Percentiles rank a stretch among this genome's conserved stretches.
These are phyloP conservation scores for Eustoma russellianum DNA, from an alignment of 257 asterid species.

Conservation along the genomic window DNA sequence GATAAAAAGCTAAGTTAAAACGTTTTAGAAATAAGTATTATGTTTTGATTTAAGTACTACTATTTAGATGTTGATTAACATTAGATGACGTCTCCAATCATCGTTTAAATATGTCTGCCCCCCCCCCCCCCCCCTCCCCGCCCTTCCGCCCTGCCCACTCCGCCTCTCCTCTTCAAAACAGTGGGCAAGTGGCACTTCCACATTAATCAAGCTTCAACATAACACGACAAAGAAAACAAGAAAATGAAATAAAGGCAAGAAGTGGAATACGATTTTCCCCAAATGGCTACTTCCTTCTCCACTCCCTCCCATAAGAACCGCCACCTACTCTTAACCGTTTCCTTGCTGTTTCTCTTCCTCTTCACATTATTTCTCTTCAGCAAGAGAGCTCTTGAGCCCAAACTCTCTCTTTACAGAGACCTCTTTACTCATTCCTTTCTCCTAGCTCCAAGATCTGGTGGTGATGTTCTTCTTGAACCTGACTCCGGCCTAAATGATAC, in stretches of 20 bases:
- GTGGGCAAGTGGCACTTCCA: too few species aligned
- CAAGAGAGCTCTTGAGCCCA: conserved; percentile 36
- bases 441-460: conserved; percentile 29
- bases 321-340: conserved; percentile 21
- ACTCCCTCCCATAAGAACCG: conserved; percentile 22
- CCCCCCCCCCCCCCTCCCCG: too few species aligned
- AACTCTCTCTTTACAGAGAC: conserved; percentile 27
- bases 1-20: too few species aligned
- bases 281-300: conserved; percentile 33
- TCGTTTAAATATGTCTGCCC: too few species aligned
- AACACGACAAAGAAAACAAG: not conserved
- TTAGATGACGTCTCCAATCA: too few species aligned
- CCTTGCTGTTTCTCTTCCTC: conserved; percentile 29
- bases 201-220: too few species aligned
- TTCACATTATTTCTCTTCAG: conserved; percentile 36
- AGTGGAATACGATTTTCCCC: conserved; percentile 17
- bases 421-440: conserved; percentile 16
- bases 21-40: too few species aligned
- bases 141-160: not conserved
- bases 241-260: not conserved
- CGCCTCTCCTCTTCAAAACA: not conserved
- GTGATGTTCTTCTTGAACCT: conserved; percentile 12
- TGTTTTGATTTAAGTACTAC: too few species aligned
- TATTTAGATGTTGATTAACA: too few species aligned
- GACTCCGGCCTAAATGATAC: conserved; percentile 14